Evolutionary conservation across 1,139 yeast genomes (phyloP).

Genomic region (Geotrichum aggregatum): DNA sequence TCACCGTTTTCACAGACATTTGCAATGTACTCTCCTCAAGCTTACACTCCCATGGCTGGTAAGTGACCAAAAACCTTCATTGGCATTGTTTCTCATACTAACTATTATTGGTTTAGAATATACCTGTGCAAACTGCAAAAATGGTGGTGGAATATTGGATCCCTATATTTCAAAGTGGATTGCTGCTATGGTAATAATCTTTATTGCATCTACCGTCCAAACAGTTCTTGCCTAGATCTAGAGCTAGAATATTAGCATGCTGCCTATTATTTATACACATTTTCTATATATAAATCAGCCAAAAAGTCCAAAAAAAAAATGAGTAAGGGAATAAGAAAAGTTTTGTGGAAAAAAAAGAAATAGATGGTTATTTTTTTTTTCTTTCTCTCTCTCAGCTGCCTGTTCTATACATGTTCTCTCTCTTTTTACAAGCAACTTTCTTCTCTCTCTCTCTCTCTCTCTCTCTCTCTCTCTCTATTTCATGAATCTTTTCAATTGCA

Average conservation of each 20-base stretch:
- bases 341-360: background rate
- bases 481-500: too few species aligned
- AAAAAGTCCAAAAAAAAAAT: background rate
- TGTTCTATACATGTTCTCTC: too few species aligned
- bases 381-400: too few species aligned
- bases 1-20: constrained; percentile 33
- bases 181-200: constrained; percentile 23
- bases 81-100: too few species aligned
- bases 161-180: constrained; percentile 26
- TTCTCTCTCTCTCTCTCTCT: too few species aligned
- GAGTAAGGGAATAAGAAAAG: background rate
- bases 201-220: constrained; percentile 21
- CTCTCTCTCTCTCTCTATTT: too few species aligned
- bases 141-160: constrained; percentile 21
- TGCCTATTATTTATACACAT: too few species aligned
- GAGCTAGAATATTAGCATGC: background rate
- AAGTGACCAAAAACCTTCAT: background rate
- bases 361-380: background rate
- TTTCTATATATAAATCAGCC: background rate
- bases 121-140: constrained; percentile 26
- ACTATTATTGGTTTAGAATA: constrained; percentile 21
- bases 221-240: constrained; percentile 15
- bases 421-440: too few species aligned
- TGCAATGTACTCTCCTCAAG: constrained; percentile 40
- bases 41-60: constrained; percentile 37